These are phyloP conservation scores for Houttuynia cordata DNA, from an alignment of 164 flowering plant genomes.

Conservation along the genomic window DNA sequence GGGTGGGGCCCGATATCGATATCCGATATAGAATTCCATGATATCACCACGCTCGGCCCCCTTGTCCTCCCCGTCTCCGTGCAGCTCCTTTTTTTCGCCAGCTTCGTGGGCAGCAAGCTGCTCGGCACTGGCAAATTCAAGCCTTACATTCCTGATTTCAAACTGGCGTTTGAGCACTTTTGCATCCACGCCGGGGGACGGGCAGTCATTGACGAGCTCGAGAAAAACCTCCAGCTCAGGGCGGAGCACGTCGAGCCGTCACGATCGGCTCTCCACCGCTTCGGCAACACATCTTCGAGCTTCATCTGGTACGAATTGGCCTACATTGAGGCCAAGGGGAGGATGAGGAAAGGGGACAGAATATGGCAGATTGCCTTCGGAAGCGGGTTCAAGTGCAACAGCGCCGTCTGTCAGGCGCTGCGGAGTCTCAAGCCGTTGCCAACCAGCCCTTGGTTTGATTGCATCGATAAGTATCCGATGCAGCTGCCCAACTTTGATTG, in stretches of 20 bases:
- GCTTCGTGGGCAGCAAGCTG: slow-evolving; percentile 44
- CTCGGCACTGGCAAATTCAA: slow-evolving; percentile 40
- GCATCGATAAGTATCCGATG: slow-evolving; percentile 60
- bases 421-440: slow-evolving; percentile 45
- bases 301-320: slow-evolving; percentile 79
- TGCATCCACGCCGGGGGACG: no score
- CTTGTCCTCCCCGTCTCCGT: slow-evolving; percentile 65
- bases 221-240: slow-evolving; percentile 59
- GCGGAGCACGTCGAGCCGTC: slow-evolving; percentile 66
- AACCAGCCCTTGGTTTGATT: slow-evolving; percentile 63
- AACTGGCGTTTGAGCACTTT: no score
- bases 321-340: no score
- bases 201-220: slow-evolving; percentile 84
- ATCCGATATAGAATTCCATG: no score
- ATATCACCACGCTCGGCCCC: slow-evolving; percentile 74
- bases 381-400: no score
- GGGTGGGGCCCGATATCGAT: no score
- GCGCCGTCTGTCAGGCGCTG: slow-evolving; percentile 75
- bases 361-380: no score
- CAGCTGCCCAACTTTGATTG: slow-evolving; percentile 1
- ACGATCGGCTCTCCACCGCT: slow-evolving; percentile 65
- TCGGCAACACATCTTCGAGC: slow-evolving; percentile 76
- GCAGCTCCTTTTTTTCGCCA: slow-evolving; percentile 54
- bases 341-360: no score
- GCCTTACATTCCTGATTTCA: no score